Base-by-base conservation (phyloP, 1,284 basidiomycete species). In the Fomes fomentarius region DNA sequence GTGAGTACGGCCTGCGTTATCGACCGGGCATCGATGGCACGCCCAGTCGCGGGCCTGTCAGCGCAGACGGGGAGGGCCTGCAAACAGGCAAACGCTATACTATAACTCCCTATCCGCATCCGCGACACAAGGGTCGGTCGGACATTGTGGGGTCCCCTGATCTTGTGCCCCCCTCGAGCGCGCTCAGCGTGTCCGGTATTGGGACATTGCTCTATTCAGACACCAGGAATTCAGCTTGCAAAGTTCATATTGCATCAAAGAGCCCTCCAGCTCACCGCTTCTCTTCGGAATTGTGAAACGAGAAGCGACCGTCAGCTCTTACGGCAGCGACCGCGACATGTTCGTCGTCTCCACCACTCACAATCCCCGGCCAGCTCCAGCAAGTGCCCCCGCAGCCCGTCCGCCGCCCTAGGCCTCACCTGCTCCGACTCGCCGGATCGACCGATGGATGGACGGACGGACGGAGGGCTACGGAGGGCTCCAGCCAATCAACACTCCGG, bases 261-360 rank as follows among this genome's bases (percentile, higher is more conserved):
- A 49, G 34, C 42, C 50, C 50, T 49, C 44, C 44, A 45, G 41
- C 33, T 12, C 38, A 33, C 48, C 40, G 54, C 54, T 60, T 60
- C 58, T 60, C 28, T 60, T 60, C 58, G 58, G 58, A 52, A 56
- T 56, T 56, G 54, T 35, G 45, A 40, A 15, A 48, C 47, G 47
- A 45, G 52, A 58, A 54, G 53, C 53, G 44, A 22, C 42, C 47
- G 43, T 48, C 47, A 38, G 51, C 50, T 35, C 37, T 56, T 60
- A 56, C 49, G 58, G 54, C 52, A 60, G 52, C 50, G 31, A 24
- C 35, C 47, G 50, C 42, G 48, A 57, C 56, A 49, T 47, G 41
- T 30, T 47, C 30, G 50, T 50, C n/a, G n/a, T n/a, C n/a, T n/a
- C n/a, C 48, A 17, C 47, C 35, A 53, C 46, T 55, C 50, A 58